Evolutionary conservation across 768 basidiomycete genomes (phyloP).

Genomic region (Lepiota venenata): DNA sequence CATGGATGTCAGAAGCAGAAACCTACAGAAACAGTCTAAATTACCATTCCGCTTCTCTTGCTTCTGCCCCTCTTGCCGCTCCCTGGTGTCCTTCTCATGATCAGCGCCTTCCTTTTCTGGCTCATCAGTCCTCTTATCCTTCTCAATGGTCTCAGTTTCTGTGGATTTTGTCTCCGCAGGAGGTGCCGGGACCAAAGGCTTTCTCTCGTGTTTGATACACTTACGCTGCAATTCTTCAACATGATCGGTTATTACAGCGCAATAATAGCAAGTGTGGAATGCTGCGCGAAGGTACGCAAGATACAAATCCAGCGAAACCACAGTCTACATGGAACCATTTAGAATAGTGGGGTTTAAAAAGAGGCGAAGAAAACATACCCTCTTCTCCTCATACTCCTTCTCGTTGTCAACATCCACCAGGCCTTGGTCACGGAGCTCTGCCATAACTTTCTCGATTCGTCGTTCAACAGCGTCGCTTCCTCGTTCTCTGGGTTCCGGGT

Average conservation of each 20-base stretch:
- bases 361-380: conserved; percentile 44
- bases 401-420: conserved; percentile 58
- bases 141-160: conserved; percentile 50
- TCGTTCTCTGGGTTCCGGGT: conserved; percentile 55
- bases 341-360: conserved; percentile 9
- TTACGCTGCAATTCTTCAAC: conserved; percentile 93
- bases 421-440: conserved; percentile 65
- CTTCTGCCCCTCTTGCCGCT: conserved; percentile 31
- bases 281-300: conserved; percentile 91
- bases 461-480: conserved; percentile 82
- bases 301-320: conserved; percentile 87
- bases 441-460: conserved; percentile 73
- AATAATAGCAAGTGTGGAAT: conserved; percentile 97
- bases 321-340: conserved; percentile 47
- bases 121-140: conserved; percentile 41
- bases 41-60: conserved; percentile 22
- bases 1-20: conserved; percentile 1
- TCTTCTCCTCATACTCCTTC: conserved; percentile 63
- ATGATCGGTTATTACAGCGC: conserved; percentile 89
- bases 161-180: conserved; percentile 60
- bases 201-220: conserved; percentile 90
- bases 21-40: conserved; percentile 20
- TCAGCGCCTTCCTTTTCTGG: conserved; percentile 30
- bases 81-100: conserved; percentile 28
- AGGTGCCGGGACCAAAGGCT: conserved; percentile 59